Evolutionary conservation across 1,139 yeast species (phyloP), one percentile per base, ranked within the genome.

Genomic region (Blastobotrys aristatus): DNA sequence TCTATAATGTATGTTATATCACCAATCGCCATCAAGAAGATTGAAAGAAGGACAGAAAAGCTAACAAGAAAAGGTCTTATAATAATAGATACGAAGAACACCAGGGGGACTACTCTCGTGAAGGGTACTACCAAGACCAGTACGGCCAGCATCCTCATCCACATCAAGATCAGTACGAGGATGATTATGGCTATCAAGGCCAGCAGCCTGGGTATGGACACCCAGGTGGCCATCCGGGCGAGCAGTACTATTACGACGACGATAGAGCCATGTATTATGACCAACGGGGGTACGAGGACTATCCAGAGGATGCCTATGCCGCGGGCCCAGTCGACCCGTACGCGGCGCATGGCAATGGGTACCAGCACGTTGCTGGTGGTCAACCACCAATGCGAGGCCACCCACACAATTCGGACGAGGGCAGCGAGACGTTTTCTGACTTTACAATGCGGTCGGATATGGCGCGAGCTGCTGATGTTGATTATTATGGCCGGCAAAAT

Each of bases 381-480:
- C 27, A 24, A 10, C 27, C 27, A 24, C 60, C 55, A 24, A 18
- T 20, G 11, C 57, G 50, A 44, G 63, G 56, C 33, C 55, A 57
- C 50, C 59, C 64, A 20, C 58, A 60, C 45, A 65, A 62, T 31
- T 61, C 68, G 35, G 73, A 67, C 52, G 68, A 64, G 40, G 69
- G 62, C 45, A 64, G 70, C 22, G 75, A 71, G 57, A 67, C 73
- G 8, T 71, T 69, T 52, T 62, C 69, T 40, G 75, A 71, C 56
- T 71, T 70, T 55, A 69, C 75, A 40, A 68, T 68, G 72, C 63
- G 73, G 30, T 69, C 74, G 30, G 72, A 68, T 50, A 63, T 61
- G 64, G 65, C 64, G 40, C 60, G 69, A 36, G 68, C 65, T 42
- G 65, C 67, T 34, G 70, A 65, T 22, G 58, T 57, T 60, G 72